Evolutionary conservation across 345 rosid species (phyloP).

Genomic region (Chamaenerion angustifolium): DNA sequence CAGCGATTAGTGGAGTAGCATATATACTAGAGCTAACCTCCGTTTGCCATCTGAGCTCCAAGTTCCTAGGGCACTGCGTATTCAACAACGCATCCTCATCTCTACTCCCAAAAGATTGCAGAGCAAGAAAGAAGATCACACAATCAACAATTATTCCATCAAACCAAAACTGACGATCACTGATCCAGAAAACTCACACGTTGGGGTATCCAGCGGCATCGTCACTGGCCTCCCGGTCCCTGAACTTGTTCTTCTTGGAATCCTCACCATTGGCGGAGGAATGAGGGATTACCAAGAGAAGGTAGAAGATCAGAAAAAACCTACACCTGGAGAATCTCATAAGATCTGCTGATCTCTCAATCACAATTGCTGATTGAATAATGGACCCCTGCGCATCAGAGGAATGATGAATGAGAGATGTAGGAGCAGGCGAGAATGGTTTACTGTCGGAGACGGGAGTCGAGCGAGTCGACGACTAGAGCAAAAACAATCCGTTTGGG

Average conservation of each 20-base stretch:
- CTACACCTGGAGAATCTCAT: constrained; percentile 34
- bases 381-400: no score
- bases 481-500: no score
- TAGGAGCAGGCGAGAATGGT: no score
- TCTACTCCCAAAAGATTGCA: constrained; percentile 19
- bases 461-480: no score
- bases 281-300: constrained; percentile 11
- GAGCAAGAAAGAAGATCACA: not conserved
- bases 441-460: no score
- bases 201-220: constrained; percentile 68
- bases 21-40: constrained; percentile 97
- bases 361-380: not conserved
- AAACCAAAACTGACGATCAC: not conserved
- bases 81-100: constrained; percentile 87
- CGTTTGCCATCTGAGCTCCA: constrained; percentile 97
- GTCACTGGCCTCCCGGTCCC: constrained; percentile 66
- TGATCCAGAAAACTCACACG: constrained; percentile 26
- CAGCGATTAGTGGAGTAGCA: constrained; percentile 88
- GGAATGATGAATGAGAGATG: no score
- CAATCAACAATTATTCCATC: not conserved
- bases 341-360: constrained; percentile 13
- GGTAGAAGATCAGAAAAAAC: constrained; percentile 15
- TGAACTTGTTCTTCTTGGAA: constrained; percentile 45
- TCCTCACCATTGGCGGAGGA: constrained; percentile 25
- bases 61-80: constrained; percentile 73